phyloP scores from a whole-genome alignment of 257 asterid genomes.

The Solanum acaule region DNA sequence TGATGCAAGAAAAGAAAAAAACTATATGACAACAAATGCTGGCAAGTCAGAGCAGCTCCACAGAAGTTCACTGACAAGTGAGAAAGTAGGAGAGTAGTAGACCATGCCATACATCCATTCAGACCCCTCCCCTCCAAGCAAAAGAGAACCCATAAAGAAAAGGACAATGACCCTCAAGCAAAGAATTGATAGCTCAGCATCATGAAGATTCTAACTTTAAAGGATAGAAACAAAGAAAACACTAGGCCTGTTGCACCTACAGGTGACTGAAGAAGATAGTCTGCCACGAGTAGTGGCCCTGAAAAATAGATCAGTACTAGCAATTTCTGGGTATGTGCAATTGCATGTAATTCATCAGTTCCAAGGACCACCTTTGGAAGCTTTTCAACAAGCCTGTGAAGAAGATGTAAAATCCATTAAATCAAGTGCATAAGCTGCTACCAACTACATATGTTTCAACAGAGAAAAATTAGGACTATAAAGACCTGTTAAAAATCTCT shows the following conservation, averaged over 20 bases:
- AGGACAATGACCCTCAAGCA: not conserved
- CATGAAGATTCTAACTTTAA: not conserved
- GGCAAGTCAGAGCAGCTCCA: not conserved
- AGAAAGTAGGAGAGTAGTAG: not conserved
- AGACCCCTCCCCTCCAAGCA: not conserved
- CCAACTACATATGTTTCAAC: not conserved
- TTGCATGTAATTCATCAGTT: slow-evolving; percentile 58
- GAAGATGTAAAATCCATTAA: not conserved
- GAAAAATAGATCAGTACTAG: slow-evolving; percentile 67
- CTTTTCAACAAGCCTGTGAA: slow-evolving; percentile 77
- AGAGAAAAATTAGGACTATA: not conserved
- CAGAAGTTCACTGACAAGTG: not conserved
- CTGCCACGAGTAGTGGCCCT: slow-evolving; percentile 73
- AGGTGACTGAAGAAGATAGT: slow-evolving; percentile 65
- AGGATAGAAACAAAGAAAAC: slow-evolving; percentile 2
- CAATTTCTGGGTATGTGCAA: slow-evolving; percentile 74
- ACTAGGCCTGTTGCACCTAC: slow-evolving; percentile 32
- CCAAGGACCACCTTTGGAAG: slow-evolving; percentile 79
- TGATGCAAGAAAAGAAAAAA: not conserved
- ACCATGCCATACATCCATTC: not conserved
- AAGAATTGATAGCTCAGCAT: not conserved
- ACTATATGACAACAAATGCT: not conserved
- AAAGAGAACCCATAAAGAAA: not conserved
- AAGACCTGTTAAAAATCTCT: slow-evolving; percentile 61
- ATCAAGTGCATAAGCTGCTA: not conserved